Evolutionary conservation across 139 green algal genomes (phyloP), one percentile per base, ranked within the genome.

Genomic region (Chlorella sp.): DNA sequence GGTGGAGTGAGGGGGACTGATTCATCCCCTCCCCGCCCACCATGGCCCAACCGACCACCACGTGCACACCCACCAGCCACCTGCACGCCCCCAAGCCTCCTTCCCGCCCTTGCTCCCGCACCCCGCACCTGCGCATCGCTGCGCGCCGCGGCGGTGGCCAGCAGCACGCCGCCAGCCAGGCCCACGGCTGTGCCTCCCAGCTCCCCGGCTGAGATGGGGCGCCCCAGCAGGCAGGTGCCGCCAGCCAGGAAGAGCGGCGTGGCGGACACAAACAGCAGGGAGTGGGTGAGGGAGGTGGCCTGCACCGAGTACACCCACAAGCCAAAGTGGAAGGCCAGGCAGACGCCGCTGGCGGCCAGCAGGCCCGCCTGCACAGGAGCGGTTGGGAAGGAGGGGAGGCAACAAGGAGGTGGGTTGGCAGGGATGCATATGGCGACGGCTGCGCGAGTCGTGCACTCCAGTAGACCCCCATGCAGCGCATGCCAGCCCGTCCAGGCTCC

Each of bases 321-420:
- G 20, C 82, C 92, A 84, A 97, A 97, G 84, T 98, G 95, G 8
- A 95, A 43, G 38, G 87, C 92, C n/a, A 98, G 89, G 43, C 73
- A 89, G 9, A 74, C 64, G 46, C 93, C 93, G 68, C 87, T 94
- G 36, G 69, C 56, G 0, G 60, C 60, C 40, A 94, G 88, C 58
- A 85, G 83, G 11, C 41, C 74, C 36, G n/a, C n/a, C 69, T 84
- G 69, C 48, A 24, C 48, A 30, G 68, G 19, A 26, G 32, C 24
- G 26, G 14, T 11, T 51, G 16, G 51, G 17, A 1, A 43, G 44
- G 40, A n/a, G 70, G 38, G 24, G 40, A 38, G 24, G n/a, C n/a
- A n/a, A n/a, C n/a, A n/a, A n/a, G n/a, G n/a, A n/a, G n/a, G n/a
- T n/a, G n/a, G n/a, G n/a, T n/a, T n/a, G n/a, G n/a, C n/a, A n/a